Conservation (phyloP, 148 eudicot genomes). For the Arbutus unedo region DNA sequence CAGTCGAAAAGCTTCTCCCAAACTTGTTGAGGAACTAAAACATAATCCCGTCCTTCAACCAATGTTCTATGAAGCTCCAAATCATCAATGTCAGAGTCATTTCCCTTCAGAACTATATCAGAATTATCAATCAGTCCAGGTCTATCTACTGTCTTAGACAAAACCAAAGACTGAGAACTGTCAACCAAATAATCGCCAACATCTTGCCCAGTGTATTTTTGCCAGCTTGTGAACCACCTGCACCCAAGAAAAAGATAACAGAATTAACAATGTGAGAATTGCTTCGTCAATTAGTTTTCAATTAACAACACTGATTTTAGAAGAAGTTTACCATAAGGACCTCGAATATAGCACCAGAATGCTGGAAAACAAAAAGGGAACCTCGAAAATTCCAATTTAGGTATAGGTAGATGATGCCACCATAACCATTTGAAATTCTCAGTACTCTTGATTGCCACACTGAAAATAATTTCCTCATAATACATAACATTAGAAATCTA, state of each 20-base stretch:
- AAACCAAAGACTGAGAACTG: slow-evolving; percentile 25
- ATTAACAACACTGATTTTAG: neutral
- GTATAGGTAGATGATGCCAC: neutral
- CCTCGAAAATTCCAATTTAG: neutral
- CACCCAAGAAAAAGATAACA: slow-evolving; percentile 2
- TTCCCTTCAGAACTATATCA: slow-evolving; percentile 43
- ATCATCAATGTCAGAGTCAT: slow-evolving; percentile 33
- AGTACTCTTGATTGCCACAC: slow-evolving; percentile 1
- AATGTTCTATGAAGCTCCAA: slow-evolving; percentile 56
- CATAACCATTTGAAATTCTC: neutral
- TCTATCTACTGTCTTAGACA: slow-evolving; percentile 28
- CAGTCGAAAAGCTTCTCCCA: slow-evolving; percentile 80
- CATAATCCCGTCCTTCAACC: slow-evolving; percentile 73
- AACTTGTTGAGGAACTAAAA: slow-evolving; percentile 72
- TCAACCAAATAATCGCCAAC: slow-evolving; percentile 36
- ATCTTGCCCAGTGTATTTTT: slow-evolving; percentile 53
- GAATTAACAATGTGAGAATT: neutral
- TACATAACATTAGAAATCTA: neutral
- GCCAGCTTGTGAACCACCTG: slow-evolving; percentile 86
- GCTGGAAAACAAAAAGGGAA: neutral
- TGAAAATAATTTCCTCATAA: neutral
- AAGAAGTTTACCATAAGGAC: neutral
- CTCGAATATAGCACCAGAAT: neutral
- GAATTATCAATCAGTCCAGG: slow-evolving; percentile 91
- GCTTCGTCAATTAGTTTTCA: neutral